Percentiles rank a stretch among this genome's conserved stretches.
Conservation (phyloP, 2,329 filamentous ascomycete species). For the Aureobasidium pullulans region DNA sequence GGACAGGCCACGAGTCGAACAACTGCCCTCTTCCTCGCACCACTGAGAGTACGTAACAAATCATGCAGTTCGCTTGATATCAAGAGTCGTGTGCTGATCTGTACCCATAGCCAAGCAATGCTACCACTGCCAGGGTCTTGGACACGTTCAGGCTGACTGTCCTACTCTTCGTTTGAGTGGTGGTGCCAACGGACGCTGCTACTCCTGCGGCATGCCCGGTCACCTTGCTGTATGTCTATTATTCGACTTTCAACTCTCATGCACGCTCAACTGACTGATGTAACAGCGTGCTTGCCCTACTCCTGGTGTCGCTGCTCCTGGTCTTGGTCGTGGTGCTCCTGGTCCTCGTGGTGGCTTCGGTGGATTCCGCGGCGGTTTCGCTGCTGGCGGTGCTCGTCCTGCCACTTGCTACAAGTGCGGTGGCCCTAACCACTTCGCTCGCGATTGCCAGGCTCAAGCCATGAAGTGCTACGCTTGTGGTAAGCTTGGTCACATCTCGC, state of each 20-base stretch:
- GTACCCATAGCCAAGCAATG: constrained; percentile 79
- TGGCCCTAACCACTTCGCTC: constrained; percentile 94
- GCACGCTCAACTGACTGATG: not conserved
- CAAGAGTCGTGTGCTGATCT: not conserved
- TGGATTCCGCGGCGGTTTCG: constrained; percentile 62
- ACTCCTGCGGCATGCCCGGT: constrained; percentile 88
- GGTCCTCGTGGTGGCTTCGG: constrained; percentile 29
- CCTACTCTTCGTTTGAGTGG: constrained; percentile 87
- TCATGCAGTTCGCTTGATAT: not conserved
- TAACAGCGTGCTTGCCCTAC: constrained; percentile 71
- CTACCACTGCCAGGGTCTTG: constrained; percentile 98
- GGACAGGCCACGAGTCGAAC: constrained; percentile 85
- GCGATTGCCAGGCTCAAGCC: constrained; percentile 94
- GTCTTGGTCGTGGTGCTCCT: constrained; percentile 50
- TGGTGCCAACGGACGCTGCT: constrained; percentile 80
- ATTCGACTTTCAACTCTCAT: not conserved
- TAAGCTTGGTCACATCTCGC: constrained; percentile 88
- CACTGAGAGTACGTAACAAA: constrained; percentile 64
- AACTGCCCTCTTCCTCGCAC: constrained; percentile 93
- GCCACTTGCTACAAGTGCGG: constrained; percentile 65
- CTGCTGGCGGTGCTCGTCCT: constrained; percentile 56
- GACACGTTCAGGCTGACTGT: constrained; percentile 98
- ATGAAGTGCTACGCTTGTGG: constrained; percentile 99
- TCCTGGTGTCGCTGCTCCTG: constrained; percentile 56
- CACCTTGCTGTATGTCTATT: constrained; percentile 69